phyloP scores from a whole-genome alignment of 805 yeast genomes.

The Wickerhamiella kurtzmanii region DNA sequence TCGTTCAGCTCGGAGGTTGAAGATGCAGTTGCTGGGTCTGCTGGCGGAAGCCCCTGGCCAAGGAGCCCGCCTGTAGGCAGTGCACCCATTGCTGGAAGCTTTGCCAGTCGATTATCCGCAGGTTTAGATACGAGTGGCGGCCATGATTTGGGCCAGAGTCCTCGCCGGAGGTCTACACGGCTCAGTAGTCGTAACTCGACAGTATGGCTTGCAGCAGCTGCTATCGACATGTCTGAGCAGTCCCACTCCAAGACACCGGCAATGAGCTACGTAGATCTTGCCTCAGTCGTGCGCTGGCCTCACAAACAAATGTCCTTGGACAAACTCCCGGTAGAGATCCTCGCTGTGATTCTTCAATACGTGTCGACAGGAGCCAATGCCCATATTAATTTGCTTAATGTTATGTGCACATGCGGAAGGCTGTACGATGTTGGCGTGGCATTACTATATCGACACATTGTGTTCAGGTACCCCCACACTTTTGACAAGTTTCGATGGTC shows the following conservation, averaged over 20 bases:
- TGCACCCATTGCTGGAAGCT: not conserved
- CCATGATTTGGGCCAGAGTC: not conserved
- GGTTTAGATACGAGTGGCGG: not conserved
- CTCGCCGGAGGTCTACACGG: not conserved
- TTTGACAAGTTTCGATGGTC: slow-evolving; percentile 58
- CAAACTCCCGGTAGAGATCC: slow-evolving; percentile 20
- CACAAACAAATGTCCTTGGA: slow-evolving; percentile 2
- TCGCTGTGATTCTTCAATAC: slow-evolving; percentile 18
- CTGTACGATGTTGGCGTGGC: slow-evolving; percentile 27
- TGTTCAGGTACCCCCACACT: slow-evolving; percentile 65
- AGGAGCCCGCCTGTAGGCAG: not conserved
- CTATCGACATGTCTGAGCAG: slow-evolving; percentile 11
- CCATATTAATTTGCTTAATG: slow-evolving; percentile 1
- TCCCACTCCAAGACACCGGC: slow-evolving; percentile 2
- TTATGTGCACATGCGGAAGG: slow-evolving; percentile 19
- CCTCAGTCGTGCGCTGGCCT: not conserved
- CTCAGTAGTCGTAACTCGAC: slow-evolving; percentile 10
- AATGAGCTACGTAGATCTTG: not conserved
- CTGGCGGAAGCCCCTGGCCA: not conserved
- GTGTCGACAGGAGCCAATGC: slow-evolving; percentile 14
- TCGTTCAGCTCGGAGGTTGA: not conserved
- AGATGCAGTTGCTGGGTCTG: not conserved
- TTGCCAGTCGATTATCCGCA: not conserved
- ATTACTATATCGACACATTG: slow-evolving; percentile 27
- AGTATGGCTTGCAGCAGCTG: slow-evolving; percentile 13